Conservation (phyloP, 371 early-diverging fungal species). For the Encephalitozoon cuniculi region DNA sequence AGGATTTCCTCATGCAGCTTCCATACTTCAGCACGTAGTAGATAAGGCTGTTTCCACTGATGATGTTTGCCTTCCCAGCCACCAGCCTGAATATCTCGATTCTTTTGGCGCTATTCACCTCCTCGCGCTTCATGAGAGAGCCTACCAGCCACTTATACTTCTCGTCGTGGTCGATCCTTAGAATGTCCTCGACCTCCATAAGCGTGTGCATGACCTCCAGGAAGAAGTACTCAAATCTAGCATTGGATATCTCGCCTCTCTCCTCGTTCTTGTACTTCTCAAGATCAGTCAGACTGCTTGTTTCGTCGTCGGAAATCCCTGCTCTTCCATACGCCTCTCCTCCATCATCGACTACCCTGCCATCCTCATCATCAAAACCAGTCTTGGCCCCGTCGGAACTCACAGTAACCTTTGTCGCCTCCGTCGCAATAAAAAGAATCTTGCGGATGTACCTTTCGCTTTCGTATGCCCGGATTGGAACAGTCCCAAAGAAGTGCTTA, state of each 20-base stretch:
- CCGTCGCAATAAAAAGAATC: background rate
- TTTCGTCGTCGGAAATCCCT: background rate
- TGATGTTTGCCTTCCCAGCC: background rate
- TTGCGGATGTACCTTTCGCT: background rate
- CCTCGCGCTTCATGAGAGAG: background rate
- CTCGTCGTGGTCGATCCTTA: background rate
- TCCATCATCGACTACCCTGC: background rate
- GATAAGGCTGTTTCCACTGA: background rate
- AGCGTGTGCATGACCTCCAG: background rate
- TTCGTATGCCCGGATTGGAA: background rate
- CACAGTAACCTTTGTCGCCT: background rate
- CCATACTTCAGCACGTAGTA: background rate
- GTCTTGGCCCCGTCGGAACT: background rate
- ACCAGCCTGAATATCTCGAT: background rate
- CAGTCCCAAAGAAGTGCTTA: background rate
- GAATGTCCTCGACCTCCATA: background rate
- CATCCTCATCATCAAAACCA: background rate
- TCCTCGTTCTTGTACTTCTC: background rate
- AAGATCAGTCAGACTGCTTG: no score
- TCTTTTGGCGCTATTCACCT: background rate
- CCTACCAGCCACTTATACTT: slow-evolving; percentile 3
- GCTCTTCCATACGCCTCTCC: background rate
- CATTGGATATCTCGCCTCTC: background rate
- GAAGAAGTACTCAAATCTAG: slow-evolving; percentile 8
- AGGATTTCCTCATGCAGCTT: background rate